Evolutionary conservation across 352 stramenopile genomes (phyloP).

Genomic region (Globisporangium irregulare): DNA sequence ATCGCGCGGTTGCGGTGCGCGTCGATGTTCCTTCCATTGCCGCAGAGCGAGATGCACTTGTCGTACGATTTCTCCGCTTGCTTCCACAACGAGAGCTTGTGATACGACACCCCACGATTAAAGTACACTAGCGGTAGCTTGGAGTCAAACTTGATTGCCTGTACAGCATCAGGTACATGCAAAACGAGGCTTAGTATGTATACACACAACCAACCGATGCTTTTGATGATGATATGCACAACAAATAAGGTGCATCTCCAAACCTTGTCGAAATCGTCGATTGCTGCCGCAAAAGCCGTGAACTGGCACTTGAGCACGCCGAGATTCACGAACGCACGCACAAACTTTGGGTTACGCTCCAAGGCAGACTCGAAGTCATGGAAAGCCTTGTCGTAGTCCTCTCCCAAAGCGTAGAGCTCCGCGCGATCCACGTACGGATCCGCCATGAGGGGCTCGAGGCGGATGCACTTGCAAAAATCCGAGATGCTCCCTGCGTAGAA

Average conservation of each 20-base stretch:
- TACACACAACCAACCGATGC: background rate
- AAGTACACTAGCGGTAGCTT: constrained; percentile 43
- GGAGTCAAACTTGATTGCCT: constrained; percentile 44
- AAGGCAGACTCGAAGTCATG: constrained; percentile 54
- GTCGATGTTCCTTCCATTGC: constrained; percentile 40
- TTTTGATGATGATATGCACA: background rate
- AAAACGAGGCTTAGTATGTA: background rate
- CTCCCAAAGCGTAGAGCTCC: constrained; percentile 56
- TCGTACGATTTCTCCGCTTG: constrained; percentile 68
- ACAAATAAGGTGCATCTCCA: too few relatives aligned
- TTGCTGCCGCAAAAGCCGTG: constrained; percentile 50
- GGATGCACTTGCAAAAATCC: constrained; percentile 65
- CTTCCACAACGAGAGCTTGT: constrained; percentile 60
- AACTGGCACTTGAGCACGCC: constrained; percentile 85
- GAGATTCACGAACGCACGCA: constrained; percentile 53
- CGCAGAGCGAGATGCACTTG: constrained; percentile 39
- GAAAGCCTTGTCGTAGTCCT: constrained; percentile 64
- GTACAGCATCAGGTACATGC: background rate
- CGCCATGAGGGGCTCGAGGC: constrained; percentile 45
- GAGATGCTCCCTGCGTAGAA: constrained; percentile 44
- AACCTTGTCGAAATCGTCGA: constrained; percentile 60
- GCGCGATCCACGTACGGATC: constrained; percentile 70
- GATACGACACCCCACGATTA: constrained; percentile 70
- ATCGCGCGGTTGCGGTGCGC: constrained; percentile 69
- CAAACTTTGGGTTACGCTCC: constrained; percentile 43